A percentile compares a stretch with the other conserved stretches of the same genome.
These are phyloP conservation scores for Limtongia smithiae DNA, from an alignment of 805 yeast species.

Conservation along the genomic window DNA sequence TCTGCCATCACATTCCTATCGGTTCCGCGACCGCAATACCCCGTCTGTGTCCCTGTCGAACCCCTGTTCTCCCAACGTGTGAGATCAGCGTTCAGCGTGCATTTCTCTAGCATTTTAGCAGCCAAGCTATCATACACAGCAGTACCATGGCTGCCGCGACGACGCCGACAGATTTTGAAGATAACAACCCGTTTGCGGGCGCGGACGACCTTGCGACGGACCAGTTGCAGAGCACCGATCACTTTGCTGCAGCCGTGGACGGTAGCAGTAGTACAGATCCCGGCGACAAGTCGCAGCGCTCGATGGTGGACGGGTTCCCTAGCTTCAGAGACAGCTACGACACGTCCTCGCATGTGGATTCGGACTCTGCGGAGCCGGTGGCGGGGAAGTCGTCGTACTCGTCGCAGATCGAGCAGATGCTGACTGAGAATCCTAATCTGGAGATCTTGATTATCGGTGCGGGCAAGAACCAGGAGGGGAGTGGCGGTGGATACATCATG, in stretches of 20 bases:
- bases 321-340: constrained; percentile 26
- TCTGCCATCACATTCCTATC: too few species aligned
- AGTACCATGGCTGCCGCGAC: too few species aligned
- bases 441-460: constrained; percentile 68
- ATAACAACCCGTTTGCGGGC: constrained; percentile 46
- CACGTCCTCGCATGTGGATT: constrained; percentile 18
- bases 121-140: too few species aligned
- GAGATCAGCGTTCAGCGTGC: too few species aligned
- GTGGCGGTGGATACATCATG: constrained; percentile 70
- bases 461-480: constrained; percentile 78
- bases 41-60: too few species aligned
- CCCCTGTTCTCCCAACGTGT: too few species aligned
- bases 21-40: too few species aligned
- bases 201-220: constrained; percentile 23
- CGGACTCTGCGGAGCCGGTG: background rate
- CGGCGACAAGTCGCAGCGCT: background rate
- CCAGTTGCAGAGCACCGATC: constrained; percentile 23
- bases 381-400: constrained; percentile 22
- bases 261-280: constrained; percentile 9
- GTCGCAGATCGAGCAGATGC: constrained; percentile 37
- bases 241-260: constrained; percentile 21
- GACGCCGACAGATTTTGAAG: constrained; percentile 36
- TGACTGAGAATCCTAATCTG: constrained; percentile 34
- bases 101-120: too few species aligned
- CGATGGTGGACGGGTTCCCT: constrained; percentile 13